Conservation (phyloP, 345 rosid genomes). For the Salix koriyanagi region DNA sequence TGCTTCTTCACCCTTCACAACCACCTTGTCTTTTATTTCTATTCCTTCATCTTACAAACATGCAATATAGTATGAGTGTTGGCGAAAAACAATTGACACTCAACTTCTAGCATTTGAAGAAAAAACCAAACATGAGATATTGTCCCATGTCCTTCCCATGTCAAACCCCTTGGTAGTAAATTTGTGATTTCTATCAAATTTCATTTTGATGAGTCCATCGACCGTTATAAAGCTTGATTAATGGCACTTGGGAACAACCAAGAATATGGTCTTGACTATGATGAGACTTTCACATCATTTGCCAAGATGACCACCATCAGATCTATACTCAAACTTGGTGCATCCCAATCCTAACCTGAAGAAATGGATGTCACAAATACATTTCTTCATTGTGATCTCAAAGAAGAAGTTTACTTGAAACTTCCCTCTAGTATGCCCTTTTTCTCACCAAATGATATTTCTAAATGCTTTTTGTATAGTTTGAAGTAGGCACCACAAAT, state of each 20-base stretch:
- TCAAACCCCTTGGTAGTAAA: not conserved
- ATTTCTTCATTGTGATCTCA: not conserved
- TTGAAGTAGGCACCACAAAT: not conserved
- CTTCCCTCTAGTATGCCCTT: not conserved
- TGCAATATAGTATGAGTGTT: not conserved
- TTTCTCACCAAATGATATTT: not conserved
- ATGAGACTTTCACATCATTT: not conserved
- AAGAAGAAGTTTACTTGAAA: not conserved
- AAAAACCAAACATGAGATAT: not conserved
- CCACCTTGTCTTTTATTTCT: constrained; percentile 2
- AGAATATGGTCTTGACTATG: not conserved
- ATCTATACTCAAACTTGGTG: not conserved
- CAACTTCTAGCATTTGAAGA: not conserved
- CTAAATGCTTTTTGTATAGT: not conserved
- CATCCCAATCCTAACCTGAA: not conserved
- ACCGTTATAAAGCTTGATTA: not conserved
- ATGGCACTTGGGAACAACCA: not conserved
- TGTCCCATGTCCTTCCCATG: not conserved
- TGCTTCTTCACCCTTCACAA: not conserved
- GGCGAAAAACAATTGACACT: not conserved
- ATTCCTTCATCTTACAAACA: not conserved
- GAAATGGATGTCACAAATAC: not conserved
- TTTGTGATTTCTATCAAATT: not conserved
- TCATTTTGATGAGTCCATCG: not conserved
- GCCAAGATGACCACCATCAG: not conserved